phyloP scores from a whole-genome alignment of 2,329 filamentous ascomycete species.

The Trichoderma oligosporum region DNA sequence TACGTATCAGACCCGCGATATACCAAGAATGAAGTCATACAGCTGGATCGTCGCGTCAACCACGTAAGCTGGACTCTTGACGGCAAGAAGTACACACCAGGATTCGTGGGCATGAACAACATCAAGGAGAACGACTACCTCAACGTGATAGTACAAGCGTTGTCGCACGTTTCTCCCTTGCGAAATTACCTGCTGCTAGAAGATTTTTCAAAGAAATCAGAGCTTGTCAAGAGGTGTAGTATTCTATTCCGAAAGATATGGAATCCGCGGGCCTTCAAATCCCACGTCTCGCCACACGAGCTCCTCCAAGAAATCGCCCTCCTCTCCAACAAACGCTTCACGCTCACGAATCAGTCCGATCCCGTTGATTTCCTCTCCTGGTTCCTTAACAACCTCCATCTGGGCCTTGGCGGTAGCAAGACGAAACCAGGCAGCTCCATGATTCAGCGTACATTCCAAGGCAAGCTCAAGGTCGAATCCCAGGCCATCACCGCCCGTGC shows the following conservation, averaged over 20 bases:
- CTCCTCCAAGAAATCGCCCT: slow-evolving; percentile 91
- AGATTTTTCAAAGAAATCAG: slow-evolving; percentile 65
- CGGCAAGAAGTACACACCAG: slow-evolving; percentile 83
- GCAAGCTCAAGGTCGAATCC: slow-evolving; percentile 84
- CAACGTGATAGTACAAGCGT: slow-evolving; percentile 87
- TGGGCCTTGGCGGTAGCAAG: slow-evolving; percentile 85
- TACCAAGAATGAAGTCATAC: slow-evolving; percentile 72
- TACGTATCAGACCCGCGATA: slow-evolving; percentile 93
- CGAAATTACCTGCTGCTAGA: slow-evolving; percentile 91
- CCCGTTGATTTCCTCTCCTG: slow-evolving; percentile 95
- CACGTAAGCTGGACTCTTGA: slow-evolving; percentile 67
- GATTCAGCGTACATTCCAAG: slow-evolving; percentile 90
- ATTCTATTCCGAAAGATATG: slow-evolving; percentile 94
- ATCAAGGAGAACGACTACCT: slow-evolving; percentile 99
- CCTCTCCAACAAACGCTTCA: slow-evolving; percentile 88
- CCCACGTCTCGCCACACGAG: slow-evolving; percentile 95
- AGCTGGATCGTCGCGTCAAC: slow-evolving; percentile 64
- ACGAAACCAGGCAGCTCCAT: slow-evolving; percentile 81
- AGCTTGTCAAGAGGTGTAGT: slow-evolving; percentile 83
- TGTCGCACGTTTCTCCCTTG: slow-evolving; percentile 84
- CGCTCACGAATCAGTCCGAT: slow-evolving; percentile 84
- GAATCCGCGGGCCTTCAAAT: slow-evolving; percentile 95
- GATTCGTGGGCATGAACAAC: slow-evolving; percentile 98
- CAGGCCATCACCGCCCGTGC: slow-evolving; percentile 90
- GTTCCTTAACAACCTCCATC: slow-evolving; percentile 95